phyloP scores from a whole-genome alignment of 208 protist species.

The Giardia muris region DNA sequence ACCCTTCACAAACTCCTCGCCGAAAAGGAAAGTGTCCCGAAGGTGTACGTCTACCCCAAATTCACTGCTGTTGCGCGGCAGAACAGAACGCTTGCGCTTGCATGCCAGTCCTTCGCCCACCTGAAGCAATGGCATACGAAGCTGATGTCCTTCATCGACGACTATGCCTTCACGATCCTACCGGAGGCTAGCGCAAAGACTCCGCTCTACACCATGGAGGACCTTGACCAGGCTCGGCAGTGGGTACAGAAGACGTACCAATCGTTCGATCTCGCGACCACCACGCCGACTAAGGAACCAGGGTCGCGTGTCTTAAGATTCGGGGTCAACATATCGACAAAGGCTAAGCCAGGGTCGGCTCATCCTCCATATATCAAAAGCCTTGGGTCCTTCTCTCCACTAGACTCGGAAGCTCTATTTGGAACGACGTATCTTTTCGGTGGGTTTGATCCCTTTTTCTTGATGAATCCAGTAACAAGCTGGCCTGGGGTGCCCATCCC shows the following conservation, averaged over 20 bases:
- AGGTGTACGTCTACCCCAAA: conserved; percentile 3
- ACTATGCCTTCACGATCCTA: not conserved
- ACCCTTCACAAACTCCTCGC: not conserved
- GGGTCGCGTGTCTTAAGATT: not conserved
- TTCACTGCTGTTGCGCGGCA: not conserved
- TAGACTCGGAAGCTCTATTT: not conserved
- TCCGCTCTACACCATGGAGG: not conserved
- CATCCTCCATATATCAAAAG: not conserved
- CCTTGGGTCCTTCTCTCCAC: not conserved
- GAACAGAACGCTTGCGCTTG: not conserved
- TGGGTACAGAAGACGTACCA: not conserved
- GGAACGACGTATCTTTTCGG: not conserved
- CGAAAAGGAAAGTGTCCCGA: not conserved
- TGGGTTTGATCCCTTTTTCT: conserved; percentile 21
- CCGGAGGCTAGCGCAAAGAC: not conserved
- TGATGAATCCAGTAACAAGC: not conserved
- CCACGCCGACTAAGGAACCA: not conserved
- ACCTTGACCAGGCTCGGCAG: not conserved
- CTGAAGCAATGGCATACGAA: not conserved
- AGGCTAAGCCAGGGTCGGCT: not conserved
- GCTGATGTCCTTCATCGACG: not conserved
- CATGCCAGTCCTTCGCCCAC: not conserved
- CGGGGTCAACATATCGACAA: not conserved
- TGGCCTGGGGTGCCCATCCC: not conserved
- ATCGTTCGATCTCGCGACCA: not conserved